phyloP scores from a whole-genome alignment of 768 basidiomycete genomes.

The Xerocomus potaroensis region DNA sequence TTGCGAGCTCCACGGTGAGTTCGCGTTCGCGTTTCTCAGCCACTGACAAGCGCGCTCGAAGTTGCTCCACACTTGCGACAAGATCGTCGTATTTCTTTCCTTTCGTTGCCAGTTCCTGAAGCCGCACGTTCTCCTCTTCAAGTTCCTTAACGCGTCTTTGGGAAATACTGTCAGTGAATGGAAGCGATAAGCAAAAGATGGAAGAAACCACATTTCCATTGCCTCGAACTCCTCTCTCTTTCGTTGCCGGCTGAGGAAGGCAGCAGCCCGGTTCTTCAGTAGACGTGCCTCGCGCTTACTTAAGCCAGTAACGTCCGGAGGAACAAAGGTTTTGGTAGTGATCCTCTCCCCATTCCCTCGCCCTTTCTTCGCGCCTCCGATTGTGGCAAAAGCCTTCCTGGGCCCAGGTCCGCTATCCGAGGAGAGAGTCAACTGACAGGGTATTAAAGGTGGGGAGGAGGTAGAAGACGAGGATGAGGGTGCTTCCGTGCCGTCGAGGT shows the following conservation, averaged over 20 bases:
- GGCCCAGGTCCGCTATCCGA: conserved; percentile 28
- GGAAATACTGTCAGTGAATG: conserved; percentile 16
- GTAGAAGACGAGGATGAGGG: conserved; percentile 33
- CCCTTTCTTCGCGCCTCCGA: conserved; percentile 41
- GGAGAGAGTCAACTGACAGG: conserved; percentile 33
- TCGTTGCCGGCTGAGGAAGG: conserved; percentile 85
- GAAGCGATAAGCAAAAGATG: conserved; percentile 4
- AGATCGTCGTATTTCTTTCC: conserved; percentile 39
- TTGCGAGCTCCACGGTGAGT: conserved; percentile 58
- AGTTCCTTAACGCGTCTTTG: conserved; percentile 76
- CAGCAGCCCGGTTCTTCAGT: conserved; percentile 89
- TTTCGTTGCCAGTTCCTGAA: conserved; percentile 55
- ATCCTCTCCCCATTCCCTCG: conserved; percentile 46
- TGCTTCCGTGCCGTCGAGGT: conserved; percentile 35
- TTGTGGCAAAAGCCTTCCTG: conserved; percentile 43
- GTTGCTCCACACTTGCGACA: conserved; percentile 58
- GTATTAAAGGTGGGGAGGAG: conserved; percentile 28
- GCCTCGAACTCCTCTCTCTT: conserved; percentile 89
- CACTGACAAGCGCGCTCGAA: conserved; percentile 60
- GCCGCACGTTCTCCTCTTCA: conserved; percentile 78
- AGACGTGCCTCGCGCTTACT: conserved; percentile 88
- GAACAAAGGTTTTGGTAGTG: conserved; percentile 77
- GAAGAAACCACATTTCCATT: conserved; percentile 77
- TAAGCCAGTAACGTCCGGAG: conserved; percentile 83
- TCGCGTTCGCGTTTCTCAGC: conserved; percentile 64